Evolutionary conservation across 768 basidiomycete species (phyloP).

Genomic region (Tulasnella sp.): DNA sequence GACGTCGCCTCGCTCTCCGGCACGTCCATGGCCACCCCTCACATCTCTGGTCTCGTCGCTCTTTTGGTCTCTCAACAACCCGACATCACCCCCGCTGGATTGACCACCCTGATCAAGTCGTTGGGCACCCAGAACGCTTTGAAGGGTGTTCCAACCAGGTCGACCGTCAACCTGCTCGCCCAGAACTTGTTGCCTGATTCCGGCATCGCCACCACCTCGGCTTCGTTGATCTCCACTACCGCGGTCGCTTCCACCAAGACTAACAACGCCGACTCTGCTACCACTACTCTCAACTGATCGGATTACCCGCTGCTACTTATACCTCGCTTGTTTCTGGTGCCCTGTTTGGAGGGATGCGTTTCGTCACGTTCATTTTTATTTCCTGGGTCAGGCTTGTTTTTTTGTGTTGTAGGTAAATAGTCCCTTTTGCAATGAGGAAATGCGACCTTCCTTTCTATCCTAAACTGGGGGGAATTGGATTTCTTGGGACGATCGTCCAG

Average conservation of each 20-base stretch:
- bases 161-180: slow-evolving; percentile 14
- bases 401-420: background rate
- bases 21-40: slow-evolving; percentile 21
- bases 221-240: background rate
- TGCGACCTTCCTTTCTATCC: background rate
- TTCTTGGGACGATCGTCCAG: background rate
- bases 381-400: background rate
- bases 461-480: background rate
- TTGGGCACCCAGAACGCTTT: background rate
- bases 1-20: slow-evolving; percentile 14
- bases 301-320: no score
- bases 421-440: background rate
- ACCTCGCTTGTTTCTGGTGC: background rate
- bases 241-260: background rate
- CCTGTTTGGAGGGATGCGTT: background rate
- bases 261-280: background rate
- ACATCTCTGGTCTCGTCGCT: slow-evolving; percentile 17
- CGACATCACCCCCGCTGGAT: slow-evolving; percentile 11
- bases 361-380: background rate
- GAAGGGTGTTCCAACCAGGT: background rate
- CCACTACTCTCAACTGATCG: background rate
- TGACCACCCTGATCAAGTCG: background rate
- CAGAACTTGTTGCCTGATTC: slow-evolving; percentile 7
- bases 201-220: background rate
- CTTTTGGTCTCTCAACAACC: background rate